Evolutionary conservation across 208 protist genomes (phyloP).

Genomic region (Trypanosomatidae sp.): DNA sequence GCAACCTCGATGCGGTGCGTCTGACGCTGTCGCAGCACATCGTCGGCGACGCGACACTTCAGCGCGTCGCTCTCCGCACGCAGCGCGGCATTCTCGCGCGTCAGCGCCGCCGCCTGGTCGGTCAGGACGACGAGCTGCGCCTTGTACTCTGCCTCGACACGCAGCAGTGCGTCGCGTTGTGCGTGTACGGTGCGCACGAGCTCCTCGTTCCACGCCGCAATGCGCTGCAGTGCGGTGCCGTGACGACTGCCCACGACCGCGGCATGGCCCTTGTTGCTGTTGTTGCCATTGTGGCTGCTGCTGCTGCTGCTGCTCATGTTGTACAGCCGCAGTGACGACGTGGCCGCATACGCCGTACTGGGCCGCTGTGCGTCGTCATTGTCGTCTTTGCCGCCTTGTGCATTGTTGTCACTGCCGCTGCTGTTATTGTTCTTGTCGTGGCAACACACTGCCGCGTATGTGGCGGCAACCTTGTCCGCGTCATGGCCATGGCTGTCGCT

Average conservation of each 20-base stretch:
- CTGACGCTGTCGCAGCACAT: constrained; percentile 59
- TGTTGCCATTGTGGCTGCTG: too few relatives aligned
- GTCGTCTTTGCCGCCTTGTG: too few relatives aligned
- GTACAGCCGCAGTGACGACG: too few relatives aligned
- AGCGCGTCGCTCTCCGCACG: constrained; percentile 46
- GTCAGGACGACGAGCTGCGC: constrained; percentile 29
- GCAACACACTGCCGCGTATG: too few relatives aligned
- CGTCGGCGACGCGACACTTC: constrained; percentile 54
- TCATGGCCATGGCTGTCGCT: constrained; percentile 5
- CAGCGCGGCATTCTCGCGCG: constrained; percentile 14
- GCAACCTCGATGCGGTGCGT: constrained; percentile 65
- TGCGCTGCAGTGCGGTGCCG: neutral
- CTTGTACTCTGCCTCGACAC: constrained; percentile 33
- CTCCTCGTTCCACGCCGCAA: constrained; percentile 42
- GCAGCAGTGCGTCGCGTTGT: constrained; percentile 30
- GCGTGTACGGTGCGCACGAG: constrained; percentile 49
- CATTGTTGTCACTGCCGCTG: too few relatives aligned
- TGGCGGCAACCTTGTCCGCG: too few relatives aligned
- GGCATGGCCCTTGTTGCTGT: too few relatives aligned
- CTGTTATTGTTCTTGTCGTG: too few relatives aligned
- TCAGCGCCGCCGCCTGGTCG: constrained; percentile 19
- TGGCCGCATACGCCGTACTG: too few relatives aligned
- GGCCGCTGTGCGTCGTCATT: too few relatives aligned
- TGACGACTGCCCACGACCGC: too few relatives aligned
- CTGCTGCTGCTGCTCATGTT: too few relatives aligned